A percentile compares a stretch with the other conserved stretches of the same genome.
phyloP scores from a whole-genome alignment of 768 basidiomycete genomes.

The Pisolithus microcarpus region DNA sequence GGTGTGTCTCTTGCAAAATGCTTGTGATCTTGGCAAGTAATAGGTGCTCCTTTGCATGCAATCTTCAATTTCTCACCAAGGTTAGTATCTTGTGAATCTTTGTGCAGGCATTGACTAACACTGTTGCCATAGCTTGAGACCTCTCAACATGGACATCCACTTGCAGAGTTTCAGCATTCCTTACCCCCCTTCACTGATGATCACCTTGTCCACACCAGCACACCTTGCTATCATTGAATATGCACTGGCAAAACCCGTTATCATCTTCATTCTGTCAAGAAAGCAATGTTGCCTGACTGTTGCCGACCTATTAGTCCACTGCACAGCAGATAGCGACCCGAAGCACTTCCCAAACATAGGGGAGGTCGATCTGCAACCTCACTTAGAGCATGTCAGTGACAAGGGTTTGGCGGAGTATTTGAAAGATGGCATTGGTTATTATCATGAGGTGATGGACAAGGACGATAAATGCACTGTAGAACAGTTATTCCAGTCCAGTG shows the following conservation, averaged over 20 bases:
- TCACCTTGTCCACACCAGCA: slow-evolving; percentile 98
- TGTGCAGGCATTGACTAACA: slow-evolving; percentile 1
- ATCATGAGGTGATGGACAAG: slow-evolving; percentile 87
- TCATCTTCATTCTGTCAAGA: no score
- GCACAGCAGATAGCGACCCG: no score
- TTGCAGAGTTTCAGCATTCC: slow-evolving; percentile 92
- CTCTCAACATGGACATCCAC: slow-evolving; percentile 95
- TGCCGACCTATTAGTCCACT: slow-evolving; percentile 84
- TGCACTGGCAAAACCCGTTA: no score
- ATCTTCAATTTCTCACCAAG: slow-evolving; percentile 98
- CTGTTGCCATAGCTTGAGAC: slow-evolving; percentile 63
- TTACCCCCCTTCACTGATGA: slow-evolving; percentile 99
- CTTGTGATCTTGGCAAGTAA: slow-evolving; percentile 94
- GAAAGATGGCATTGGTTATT: slow-evolving; percentile 88
- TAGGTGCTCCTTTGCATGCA: slow-evolving; percentile 86
- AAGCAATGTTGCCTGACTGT: no score
- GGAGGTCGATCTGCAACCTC: no score
- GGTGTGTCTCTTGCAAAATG: slow-evolving; percentile 94
- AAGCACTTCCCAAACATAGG: no score
- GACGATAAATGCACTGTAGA: slow-evolving; percentile 95
- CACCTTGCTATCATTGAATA: no score
- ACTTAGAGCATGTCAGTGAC: no score
- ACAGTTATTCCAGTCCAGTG: slow-evolving; percentile 86
- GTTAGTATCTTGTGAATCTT: slow-evolving; percentile 29
- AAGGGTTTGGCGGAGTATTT: slow-evolving; percentile 77